Base-by-base conservation (phyloP, 345 rosid species). In the Hevea brasiliensis region DNA sequence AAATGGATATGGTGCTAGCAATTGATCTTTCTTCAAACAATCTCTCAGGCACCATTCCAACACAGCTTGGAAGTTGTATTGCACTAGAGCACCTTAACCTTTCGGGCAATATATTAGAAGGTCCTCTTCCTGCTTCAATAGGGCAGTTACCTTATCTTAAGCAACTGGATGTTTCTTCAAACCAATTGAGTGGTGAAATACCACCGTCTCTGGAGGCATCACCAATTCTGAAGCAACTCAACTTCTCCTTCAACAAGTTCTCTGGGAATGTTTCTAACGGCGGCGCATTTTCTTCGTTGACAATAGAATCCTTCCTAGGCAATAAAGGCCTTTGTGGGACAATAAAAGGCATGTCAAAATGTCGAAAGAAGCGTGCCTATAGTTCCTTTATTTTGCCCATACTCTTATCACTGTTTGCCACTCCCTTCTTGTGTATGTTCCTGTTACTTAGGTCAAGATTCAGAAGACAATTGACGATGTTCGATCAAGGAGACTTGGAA, bases 1-100 rank as follows among this genome's bases (percentile, higher is more conserved):
- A 90, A 79, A 94, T 94, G 98, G 97, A 92, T 81, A 94, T 92
- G 99, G 97, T 92, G 67, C 82, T 94, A 24, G 89, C 92, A 27
- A 79, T 94, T 73, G 99, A 94, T 86, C 73, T 94, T 13, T 92
- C 99, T 56, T 87, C 83, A 14, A 94, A 94, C 82, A 74, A 85
- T 69, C 85, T 92, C 68, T 92, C 96, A 0, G 84, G 96, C 54
- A 70, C 86, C 14, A 84, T 94, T 32, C 98, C 94, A 0, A 68
- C 89, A 11, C 97, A 92, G 73, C 85, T 94, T 20, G 94, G 88
- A 73, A 89, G 87, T 83, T 92, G 96, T 88, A 89, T 90, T 85
- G 98, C 99, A 14, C 82, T 94, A 1, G 98, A 94, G 81, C 73
- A 81, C 75, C 88, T 94, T 64, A 90, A 92, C 80, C 90, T 94